Percentiles rank a stretch among this genome's conserved stretches.
Conservation (phyloP, 2,329 filamentous ascomycete species). For the Penicillium digitatum region DNA sequence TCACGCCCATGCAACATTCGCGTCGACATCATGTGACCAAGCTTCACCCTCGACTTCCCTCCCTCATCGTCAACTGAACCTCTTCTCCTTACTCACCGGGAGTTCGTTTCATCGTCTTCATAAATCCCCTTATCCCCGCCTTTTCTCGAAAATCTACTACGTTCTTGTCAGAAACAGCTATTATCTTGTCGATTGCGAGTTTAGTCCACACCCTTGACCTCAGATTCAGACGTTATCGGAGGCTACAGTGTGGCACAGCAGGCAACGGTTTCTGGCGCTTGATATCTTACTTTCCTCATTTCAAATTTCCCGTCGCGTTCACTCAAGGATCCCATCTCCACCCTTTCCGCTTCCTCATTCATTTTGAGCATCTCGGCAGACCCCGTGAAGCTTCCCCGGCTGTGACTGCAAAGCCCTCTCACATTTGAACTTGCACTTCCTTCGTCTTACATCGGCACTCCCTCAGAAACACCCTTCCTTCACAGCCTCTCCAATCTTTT, state of each 20-base stretch:
- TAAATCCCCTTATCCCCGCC: neutral
- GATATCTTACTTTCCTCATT: slow-evolving; percentile 17
- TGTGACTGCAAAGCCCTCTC: slow-evolving; percentile 14
- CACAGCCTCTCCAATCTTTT: slow-evolving; percentile 27
- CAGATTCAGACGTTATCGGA: slow-evolving; percentile 10
- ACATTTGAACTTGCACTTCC: slow-evolving; percentile 28
- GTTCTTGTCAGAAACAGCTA: neutral
- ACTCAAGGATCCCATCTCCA: slow-evolving; percentile 12
- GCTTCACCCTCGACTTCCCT: slow-evolving; percentile 5
- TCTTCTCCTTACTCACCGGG: neutral
- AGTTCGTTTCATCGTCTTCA: neutral
- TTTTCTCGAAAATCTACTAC: neutral
- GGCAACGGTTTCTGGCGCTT: slow-evolving; percentile 11
- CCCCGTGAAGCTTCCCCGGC: slow-evolving; percentile 18
- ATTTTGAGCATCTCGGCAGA: slow-evolving; percentile 13
- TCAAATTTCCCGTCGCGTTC: slow-evolving; percentile 19
- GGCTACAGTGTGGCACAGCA: slow-evolving; percentile 13
- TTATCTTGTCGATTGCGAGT: neutral
- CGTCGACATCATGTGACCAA: slow-evolving; percentile 8
- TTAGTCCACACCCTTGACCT: slow-evolving; percentile 2
- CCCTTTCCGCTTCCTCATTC: slow-evolving; percentile 9
- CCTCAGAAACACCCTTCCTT: slow-evolving; percentile 37
- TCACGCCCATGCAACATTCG: slow-evolving; percentile 2
- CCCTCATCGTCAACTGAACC: slow-evolving; percentile 1
- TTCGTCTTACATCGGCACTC: slow-evolving; percentile 27